Evolutionary conservation across 2,329 filamentous ascomycete species (phyloP).

Genomic region (Colletotrichum sublineola): DNA sequence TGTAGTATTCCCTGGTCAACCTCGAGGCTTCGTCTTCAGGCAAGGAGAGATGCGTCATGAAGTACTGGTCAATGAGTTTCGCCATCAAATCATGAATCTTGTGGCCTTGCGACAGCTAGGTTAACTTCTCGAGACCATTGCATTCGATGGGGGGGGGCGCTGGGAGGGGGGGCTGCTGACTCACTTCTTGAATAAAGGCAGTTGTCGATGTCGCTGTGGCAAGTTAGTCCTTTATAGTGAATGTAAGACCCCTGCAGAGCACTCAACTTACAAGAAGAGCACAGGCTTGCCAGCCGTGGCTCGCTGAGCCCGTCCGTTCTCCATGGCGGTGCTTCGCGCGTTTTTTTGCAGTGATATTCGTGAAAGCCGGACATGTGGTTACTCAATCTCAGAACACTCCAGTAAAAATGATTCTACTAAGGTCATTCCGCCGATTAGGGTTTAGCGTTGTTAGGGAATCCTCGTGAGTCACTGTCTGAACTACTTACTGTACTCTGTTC

Average conservation of each 20-base stretch:
- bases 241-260: background rate
- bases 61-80: constrained; percentile 78
- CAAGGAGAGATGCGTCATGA: constrained; percentile 79
- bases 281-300: constrained; percentile 53
- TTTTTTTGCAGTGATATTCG: constrained; percentile 26
- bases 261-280: constrained; percentile 57
- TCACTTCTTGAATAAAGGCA: constrained; percentile 91
- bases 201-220: constrained; percentile 93
- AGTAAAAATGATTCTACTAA: background rate
- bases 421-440: constrained; percentile 5
- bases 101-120: constrained; percentile 62
- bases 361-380: background rate
- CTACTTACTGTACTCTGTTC: background rate
- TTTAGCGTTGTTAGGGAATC: constrained; percentile 4
- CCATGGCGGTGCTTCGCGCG: background rate
- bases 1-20: constrained; percentile 93
- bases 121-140: background rate
- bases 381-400: background rate
- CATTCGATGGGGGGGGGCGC: too few species aligned
- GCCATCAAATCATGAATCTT: constrained; percentile 92
- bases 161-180: constrained; percentile 48
- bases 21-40: constrained; percentile 81
- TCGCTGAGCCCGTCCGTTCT: constrained; percentile 27
- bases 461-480: constrained; percentile 15
- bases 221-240: background rate